Evolutionary conservation across 1,284 basidiomycete species (phyloP).

Genomic region (Ganoderma lingzhi): DNA sequence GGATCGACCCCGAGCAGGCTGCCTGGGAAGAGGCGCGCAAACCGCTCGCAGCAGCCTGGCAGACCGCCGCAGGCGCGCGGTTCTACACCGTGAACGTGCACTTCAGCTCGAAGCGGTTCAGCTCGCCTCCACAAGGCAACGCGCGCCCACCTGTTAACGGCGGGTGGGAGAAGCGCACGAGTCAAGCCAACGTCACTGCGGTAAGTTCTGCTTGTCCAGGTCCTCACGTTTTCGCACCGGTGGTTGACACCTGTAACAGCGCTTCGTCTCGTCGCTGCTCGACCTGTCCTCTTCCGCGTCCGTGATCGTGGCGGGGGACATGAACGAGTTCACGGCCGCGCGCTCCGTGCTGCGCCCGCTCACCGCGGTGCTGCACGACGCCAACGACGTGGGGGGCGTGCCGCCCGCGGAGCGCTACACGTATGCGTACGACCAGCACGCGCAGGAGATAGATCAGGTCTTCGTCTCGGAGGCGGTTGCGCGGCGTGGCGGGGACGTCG

Average conservation of each 20-base stretch:
- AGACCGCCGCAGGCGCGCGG: slow-evolving; percentile 52
- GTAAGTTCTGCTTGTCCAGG: slow-evolving; percentile 33
- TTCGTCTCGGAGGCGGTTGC: slow-evolving; percentile 60
- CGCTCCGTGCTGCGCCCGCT: slow-evolving; percentile 59
- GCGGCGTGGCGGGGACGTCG: slow-evolving; percentile 47
- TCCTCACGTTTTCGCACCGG: no score
- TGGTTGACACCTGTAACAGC: slow-evolving; percentile 40
- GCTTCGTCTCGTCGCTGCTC: slow-evolving; percentile 59
- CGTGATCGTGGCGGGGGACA: slow-evolving; percentile 67
- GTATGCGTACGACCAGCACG: slow-evolving; percentile 67
- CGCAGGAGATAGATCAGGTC: slow-evolving; percentile 65
- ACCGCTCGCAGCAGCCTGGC: slow-evolving; percentile 67
- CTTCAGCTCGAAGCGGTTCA: slow-evolving; percentile 65
- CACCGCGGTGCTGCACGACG: slow-evolving; percentile 52
- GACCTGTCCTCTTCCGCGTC: slow-evolving; percentile 54
- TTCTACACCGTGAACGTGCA: slow-evolving; percentile 72
- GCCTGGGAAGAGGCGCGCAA: slow-evolving; percentile 71
- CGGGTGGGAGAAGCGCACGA: slow-evolving; percentile 54
- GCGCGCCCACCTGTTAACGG: slow-evolving; percentile 67
- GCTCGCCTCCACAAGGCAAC: slow-evolving; percentile 62
- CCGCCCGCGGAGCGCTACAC: slow-evolving; percentile 63
- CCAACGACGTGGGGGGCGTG: slow-evolving; percentile 58
- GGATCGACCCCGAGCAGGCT: slow-evolving; percentile 62
- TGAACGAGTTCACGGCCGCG: slow-evolving; percentile 67
- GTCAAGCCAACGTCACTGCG: slow-evolving; percentile 59